phyloP scores from a whole-genome alignment of 2,329 filamentous ascomycete species.

The Aspergillus aculeatinus region DNA sequence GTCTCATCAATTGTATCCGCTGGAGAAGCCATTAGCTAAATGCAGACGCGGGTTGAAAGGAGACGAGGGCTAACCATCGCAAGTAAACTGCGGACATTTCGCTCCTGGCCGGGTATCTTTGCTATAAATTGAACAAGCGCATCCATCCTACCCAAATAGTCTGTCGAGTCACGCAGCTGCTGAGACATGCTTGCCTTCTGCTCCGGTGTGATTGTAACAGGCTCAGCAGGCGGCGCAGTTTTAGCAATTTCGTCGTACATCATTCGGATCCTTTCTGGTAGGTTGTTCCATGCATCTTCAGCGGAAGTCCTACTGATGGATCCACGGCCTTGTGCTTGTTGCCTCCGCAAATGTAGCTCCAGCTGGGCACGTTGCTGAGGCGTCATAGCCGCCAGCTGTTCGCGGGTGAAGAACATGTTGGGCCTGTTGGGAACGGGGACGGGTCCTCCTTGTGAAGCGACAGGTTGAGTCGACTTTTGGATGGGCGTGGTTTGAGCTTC shows the following conservation, averaged over 20 bases:
- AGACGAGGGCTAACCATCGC: constrained; percentile 34
- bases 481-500: constrained; percentile 43
- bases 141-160: constrained; percentile 47
- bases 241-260: constrained; percentile 40
- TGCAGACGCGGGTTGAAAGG: neutral
- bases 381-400: constrained; percentile 41
- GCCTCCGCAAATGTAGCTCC: constrained; percentile 37
- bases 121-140: constrained; percentile 41
- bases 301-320: constrained; percentile 35
- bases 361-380: constrained; percentile 43
- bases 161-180: constrained; percentile 41
- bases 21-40: constrained; percentile 24
- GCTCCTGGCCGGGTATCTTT: constrained; percentile 42
- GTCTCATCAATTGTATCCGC: constrained; percentile 47
- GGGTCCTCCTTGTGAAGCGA: constrained; percentile 20
- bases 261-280: constrained; percentile 41
- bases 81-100: constrained; percentile 36
- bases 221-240: constrained; percentile 31
- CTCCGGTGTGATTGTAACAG: constrained; percentile 38
- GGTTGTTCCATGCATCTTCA: constrained; percentile 39
- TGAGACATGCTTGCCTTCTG: constrained; percentile 41
- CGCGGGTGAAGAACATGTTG: constrained; percentile 29
- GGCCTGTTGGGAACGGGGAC: constrained; percentile 23
- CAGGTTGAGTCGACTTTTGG: constrained; percentile 27
- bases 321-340: constrained; percentile 34